These are phyloP conservation scores for Tricholoma bakamatsutake DNA, from an alignment of 768 basidiomycete species.

Conservation along the genomic window DNA sequence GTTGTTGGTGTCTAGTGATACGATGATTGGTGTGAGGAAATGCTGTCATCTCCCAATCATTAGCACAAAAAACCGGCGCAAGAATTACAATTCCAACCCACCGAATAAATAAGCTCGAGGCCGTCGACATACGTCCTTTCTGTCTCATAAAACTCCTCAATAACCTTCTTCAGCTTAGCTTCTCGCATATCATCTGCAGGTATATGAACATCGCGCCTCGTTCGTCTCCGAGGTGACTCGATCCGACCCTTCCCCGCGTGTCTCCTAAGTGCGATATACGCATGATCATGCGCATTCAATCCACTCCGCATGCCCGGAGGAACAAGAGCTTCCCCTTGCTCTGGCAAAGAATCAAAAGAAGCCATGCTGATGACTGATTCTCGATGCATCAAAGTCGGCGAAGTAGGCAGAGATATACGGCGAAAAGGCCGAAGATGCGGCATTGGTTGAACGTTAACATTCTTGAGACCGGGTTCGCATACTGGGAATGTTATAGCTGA, in stretches of 20 bases:
- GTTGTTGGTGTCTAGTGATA: constrained; percentile 60
- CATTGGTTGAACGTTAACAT: constrained; percentile 14
- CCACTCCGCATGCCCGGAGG: constrained; percentile 16
- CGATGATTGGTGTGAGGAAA: constrained; percentile 76
- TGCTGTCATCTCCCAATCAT: constrained; percentile 40
- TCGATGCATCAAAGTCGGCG: constrained; percentile 47
- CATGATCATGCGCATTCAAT: constrained; percentile 8
- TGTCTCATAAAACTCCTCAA: constrained; percentile 79
- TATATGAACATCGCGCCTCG: constrained; percentile 30
- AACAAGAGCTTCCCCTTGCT: constrained; percentile 36
- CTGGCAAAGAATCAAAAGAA: constrained; percentile 68
- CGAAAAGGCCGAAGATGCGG: constrained; percentile 43
- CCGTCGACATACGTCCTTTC: constrained; percentile 80
- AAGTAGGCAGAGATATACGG: constrained; percentile 53
- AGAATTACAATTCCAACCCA: constrained; percentile 28
- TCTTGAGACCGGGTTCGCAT: constrained; percentile 16
- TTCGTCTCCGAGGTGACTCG: constrained; percentile 34
- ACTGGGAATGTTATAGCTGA: constrained; percentile 23
- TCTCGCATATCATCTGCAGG: constrained; percentile 43
- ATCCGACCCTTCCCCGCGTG: constrained; percentile 22
- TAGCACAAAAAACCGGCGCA: neutral
- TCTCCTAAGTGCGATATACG: constrained; percentile 12
- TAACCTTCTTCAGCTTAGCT: constrained; percentile 58
- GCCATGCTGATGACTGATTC: constrained; percentile 66
- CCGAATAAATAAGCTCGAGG: constrained; percentile 76